Percentiles rank a stretch among this genome's conserved stretches.
These are phyloP conservation scores for Stemphylium lycopersici DNA, from an alignment of 2,329 filamentous ascomycete species.

Conservation along the genomic window DNA sequence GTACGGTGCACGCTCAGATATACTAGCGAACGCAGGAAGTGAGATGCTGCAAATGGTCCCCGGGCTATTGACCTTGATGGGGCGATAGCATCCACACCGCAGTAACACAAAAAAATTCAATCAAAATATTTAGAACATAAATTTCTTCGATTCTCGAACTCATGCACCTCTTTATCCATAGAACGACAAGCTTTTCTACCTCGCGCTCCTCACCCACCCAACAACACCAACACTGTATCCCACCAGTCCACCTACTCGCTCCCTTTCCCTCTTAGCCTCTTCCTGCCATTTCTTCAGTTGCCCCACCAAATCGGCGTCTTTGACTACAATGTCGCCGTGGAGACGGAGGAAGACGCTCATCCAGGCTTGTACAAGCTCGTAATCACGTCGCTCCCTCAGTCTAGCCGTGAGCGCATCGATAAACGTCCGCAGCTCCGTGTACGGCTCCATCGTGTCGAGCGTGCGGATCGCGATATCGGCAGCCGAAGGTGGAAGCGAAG, in stretches of 20 bases:
- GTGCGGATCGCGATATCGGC: conserved; percentile 92
- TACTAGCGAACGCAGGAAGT: not conserved
- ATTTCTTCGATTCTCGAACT: not conserved
- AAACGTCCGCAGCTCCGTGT: conserved; percentile 78
- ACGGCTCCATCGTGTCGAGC: conserved; percentile 60
- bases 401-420: conserved; percentile 78
- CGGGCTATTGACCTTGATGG: not conserved
- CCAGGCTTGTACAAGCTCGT: conserved; percentile 94
- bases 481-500: conserved; percentile 79
- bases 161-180: no score
- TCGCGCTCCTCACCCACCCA: conserved; percentile 70
- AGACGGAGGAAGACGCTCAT: conserved; percentile 91
- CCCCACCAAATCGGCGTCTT: conserved; percentile 59
- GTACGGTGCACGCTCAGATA: not conserved
- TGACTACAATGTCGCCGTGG: conserved; percentile 68
- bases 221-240: conserved; percentile 89
- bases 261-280: conserved; percentile 73
- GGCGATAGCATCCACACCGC: no score
- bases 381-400: conserved; percentile 74
- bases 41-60: not conserved
- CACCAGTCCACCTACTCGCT: conserved; percentile 74
- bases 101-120: no score
- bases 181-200: conserved; percentile 11
- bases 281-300: conserved; percentile 72
- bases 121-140: not conserved